Percentiles rank a stretch among this genome's conserved stretches.
Conservation (phyloP, 345 rosid genomes). For the Isatis tinctoria region DNA sequence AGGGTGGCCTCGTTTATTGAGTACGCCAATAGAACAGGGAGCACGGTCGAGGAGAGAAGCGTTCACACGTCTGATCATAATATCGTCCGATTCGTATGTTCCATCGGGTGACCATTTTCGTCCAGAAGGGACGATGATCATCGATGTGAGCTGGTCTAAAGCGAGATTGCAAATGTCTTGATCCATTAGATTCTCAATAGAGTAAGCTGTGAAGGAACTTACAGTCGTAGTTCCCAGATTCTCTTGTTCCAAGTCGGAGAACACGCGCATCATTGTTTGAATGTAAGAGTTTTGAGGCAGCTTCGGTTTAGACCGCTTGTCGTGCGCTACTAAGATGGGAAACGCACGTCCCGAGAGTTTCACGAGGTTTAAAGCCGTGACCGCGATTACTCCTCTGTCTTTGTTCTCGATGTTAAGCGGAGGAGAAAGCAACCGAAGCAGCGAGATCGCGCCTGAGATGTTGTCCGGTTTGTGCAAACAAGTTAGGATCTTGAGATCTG, state of each 20-base stretch:
- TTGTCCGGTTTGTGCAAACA: slow-evolving; percentile 50
- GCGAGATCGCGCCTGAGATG: slow-evolving; percentile 24
- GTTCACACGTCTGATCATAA: slow-evolving; percentile 23
- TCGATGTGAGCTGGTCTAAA: slow-evolving; percentile 33
- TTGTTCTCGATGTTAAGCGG: slow-evolving; percentile 11
- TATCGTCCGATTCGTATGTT: slow-evolving; percentile 24
- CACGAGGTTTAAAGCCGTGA: slow-evolving; percentile 48
- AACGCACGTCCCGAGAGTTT: slow-evolving; percentile 43
- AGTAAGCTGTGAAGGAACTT: slow-evolving; percentile 36
- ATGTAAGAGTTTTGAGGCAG: slow-evolving; percentile 24
- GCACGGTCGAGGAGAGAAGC: slow-evolving; percentile 19
- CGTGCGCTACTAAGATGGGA: slow-evolving; percentile 50
- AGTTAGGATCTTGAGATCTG: slow-evolving; percentile 44
- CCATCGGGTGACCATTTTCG: slow-evolving; percentile 42
- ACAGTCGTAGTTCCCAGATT: slow-evolving; percentile 20
- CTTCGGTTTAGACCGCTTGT: slow-evolving; percentile 9
- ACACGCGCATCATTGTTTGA: slow-evolving; percentile 35
- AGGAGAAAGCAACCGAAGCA: slow-evolving; percentile 31
- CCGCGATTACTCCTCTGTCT: slow-evolving; percentile 30
- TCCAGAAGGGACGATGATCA: slow-evolving; percentile 50
- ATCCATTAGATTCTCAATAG: slow-evolving; percentile 42
- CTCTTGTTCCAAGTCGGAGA: slow-evolving; percentile 30
- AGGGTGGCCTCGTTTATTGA: slow-evolving; percentile 19
- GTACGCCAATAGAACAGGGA: slow-evolving; percentile 30
- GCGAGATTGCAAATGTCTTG: slow-evolving; percentile 54